A percentile compares a stretch with the other conserved stretches of the same genome.
Conservation (phyloP, 345 rosid genomes). For the Camelina laxa region DNA sequence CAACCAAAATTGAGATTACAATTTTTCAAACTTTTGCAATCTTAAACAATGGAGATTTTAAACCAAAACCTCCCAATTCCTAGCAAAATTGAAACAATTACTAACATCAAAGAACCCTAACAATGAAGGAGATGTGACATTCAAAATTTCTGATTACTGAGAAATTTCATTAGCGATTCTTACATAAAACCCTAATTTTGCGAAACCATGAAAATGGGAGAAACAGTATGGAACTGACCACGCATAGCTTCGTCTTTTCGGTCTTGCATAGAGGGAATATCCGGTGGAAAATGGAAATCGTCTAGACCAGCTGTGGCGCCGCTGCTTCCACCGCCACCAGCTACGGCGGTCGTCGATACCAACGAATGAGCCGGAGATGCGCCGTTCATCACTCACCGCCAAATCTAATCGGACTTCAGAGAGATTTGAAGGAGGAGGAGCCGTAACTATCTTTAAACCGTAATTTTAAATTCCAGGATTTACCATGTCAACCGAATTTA, state of each 20-base stretch:
- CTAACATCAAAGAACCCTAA: conserved; percentile 1
- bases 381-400: conserved; percentile 56
- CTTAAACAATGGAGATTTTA: neutral
- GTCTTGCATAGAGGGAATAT: conserved; percentile 61
- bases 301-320: conserved; percentile 55
- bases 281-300: conserved; percentile 69
- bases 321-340: conserved; percentile 63
- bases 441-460: neutral
- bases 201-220: neutral
- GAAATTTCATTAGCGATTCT: neutral
- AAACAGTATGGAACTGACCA: conserved; percentile 29
- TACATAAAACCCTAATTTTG: neutral
- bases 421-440: neutral
- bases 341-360: conserved; percentile 71
- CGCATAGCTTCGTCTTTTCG: conserved; percentile 51
- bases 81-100: neutral
- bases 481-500: conserved; percentile 6
- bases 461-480: neutral
- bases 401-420: neutral
- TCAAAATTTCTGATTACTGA: neutral
- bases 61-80: neutral
- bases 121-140: neutral
- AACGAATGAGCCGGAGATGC: conserved; percentile 78
- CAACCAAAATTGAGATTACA: neutral
- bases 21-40: neutral